A percentile compares a stretch with the other conserved stretches of the same genome.
Conservation (phyloP, 495 filamentous ascomycete species). For the Xylaria venustula region DNA sequence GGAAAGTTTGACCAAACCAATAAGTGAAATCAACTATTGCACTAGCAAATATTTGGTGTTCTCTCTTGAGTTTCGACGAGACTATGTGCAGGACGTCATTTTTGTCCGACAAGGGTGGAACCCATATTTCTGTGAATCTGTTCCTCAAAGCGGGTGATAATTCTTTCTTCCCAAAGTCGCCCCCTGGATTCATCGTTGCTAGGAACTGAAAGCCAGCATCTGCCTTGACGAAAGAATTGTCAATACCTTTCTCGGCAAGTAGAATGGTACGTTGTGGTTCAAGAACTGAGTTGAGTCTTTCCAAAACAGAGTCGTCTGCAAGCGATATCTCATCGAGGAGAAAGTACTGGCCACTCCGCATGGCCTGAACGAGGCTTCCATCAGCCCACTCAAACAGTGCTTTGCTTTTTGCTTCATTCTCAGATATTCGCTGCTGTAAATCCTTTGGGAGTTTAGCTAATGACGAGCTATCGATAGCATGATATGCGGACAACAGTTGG, state of each 20-base stretch:
- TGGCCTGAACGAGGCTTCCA: constrained; percentile 89
- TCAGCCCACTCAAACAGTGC: constrained; percentile 96
- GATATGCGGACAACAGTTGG: constrained; percentile 41
- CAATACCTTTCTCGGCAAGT: constrained; percentile 88
- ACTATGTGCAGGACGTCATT: constrained; percentile 89
- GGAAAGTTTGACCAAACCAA: constrained; percentile 84
- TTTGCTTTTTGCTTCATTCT: constrained; percentile 61
- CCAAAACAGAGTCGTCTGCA: constrained; percentile 95
- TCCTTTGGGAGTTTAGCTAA: constrained; percentile 44
- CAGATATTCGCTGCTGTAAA: constrained; percentile 56
- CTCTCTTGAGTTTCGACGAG: constrained; percentile 60
- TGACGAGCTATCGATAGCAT: constrained; percentile 25
- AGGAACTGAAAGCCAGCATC: constrained; percentile 89
- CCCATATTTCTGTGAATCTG: constrained; percentile 99
- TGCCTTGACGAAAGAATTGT: constrained; percentile 74
- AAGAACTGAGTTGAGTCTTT: constrained; percentile 95
- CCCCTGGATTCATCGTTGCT: constrained; percentile 98
- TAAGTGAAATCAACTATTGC: constrained; percentile 82
- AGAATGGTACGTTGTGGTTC: constrained; percentile 83
- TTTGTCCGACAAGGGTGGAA: constrained; percentile 74
- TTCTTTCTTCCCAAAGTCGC: constrained; percentile 96
- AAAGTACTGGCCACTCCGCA: constrained; percentile 87
- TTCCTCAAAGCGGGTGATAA: constrained; percentile 93
- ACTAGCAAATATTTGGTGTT: constrained; percentile 49
- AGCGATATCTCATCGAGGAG: constrained; percentile 97